Base-by-base conservation (phyloP, 1,284 basidiomycete genomes). In the Rhodotorula sp. region DNA sequence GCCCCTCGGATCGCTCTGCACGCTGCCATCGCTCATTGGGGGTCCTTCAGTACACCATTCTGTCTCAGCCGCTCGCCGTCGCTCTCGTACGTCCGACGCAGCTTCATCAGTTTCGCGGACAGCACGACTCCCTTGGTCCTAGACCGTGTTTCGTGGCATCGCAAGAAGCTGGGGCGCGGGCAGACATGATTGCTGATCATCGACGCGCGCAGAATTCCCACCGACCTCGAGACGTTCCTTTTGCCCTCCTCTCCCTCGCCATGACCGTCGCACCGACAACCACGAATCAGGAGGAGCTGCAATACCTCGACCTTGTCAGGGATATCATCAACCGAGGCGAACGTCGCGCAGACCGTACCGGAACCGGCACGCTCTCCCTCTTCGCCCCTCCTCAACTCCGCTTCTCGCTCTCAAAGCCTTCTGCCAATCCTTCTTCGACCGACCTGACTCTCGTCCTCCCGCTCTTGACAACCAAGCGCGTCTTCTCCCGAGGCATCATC, bases 401-500 rank as follows among this genome's bases (percentile, higher is more conserved):
- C 28, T 97, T 96, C 84, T 89, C 89, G 20, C 87, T 97, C 62
- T 81, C 86, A 11, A 79, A 89, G 22, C 68, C 65, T 0, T 37
- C 55, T 2, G 4, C 66, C 24, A 52, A 57, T 65, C n/a, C 37
- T 7, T 8, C 52, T 4, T 26, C 54, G 15, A 15, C 37, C n/a
- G n/a, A 53, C 6, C 46, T 64, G n/a, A 69, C 75, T 50, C 71
- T 76, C 22, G 69, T 75, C 24, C 83, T 99, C 18, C 95, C 95
- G 1, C 86, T 99, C 24, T 84, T 98, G 53, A 98, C 95, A 20
- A 99, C 95, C 0, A 99, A 99, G 81, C 87, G 91, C 70, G 95
- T 94, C 2, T 98, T 97, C 79, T 82, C 89, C 31, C 89, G 91
- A 48, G 94, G 92, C 0, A 94, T 99, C 46, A 82, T 93, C 28